phyloP scores from a whole-genome alignment of 2,329 filamentous ascomycete genomes.

The Exophiala alcalophila region DNA sequence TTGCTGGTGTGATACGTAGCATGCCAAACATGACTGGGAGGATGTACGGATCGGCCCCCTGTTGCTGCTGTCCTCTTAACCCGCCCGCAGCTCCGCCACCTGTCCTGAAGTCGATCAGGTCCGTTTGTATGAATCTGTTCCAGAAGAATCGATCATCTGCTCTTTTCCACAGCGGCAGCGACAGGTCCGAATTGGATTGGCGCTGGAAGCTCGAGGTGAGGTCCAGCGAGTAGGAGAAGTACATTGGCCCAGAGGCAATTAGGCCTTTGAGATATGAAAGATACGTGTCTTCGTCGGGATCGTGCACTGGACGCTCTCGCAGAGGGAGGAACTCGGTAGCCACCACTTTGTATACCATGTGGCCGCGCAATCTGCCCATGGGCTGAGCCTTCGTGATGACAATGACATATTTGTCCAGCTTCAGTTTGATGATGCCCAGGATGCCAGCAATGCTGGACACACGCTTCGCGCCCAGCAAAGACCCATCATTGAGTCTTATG shows the following conservation, averaged over 20 bases:
- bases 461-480: constrained; percentile 71
- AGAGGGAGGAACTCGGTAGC: constrained; percentile 91
- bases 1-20: constrained; percentile 83
- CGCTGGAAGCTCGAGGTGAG: constrained; percentile 96
- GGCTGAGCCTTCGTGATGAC: constrained; percentile 92
- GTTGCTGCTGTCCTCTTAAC: constrained; percentile 56
- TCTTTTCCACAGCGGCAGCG: constrained; percentile 79
- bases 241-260: constrained; percentile 83
- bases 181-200: constrained; percentile 72
- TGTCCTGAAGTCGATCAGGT: constrained; percentile 83
- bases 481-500: constrained; percentile 76
- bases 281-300: constrained; percentile 92
- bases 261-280: constrained; percentile 76
- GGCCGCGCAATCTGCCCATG: constrained; percentile 85
- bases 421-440: constrained; percentile 86
- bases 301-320: constrained; percentile 81
- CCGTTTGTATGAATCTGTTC: constrained; percentile 89
- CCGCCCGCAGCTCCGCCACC: constrained; percentile 50
- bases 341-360: constrained; percentile 92
- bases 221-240: constrained; percentile 97
- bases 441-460: constrained; percentile 95
- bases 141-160: constrained; percentile 98
- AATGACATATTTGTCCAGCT: constrained; percentile 95
- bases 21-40: constrained; percentile 95
- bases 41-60: constrained; percentile 83